Percentiles rank a stretch among this genome's conserved stretches.
Conservation (phyloP, 257 asterid species). For the Solanum piurae region DNA sequence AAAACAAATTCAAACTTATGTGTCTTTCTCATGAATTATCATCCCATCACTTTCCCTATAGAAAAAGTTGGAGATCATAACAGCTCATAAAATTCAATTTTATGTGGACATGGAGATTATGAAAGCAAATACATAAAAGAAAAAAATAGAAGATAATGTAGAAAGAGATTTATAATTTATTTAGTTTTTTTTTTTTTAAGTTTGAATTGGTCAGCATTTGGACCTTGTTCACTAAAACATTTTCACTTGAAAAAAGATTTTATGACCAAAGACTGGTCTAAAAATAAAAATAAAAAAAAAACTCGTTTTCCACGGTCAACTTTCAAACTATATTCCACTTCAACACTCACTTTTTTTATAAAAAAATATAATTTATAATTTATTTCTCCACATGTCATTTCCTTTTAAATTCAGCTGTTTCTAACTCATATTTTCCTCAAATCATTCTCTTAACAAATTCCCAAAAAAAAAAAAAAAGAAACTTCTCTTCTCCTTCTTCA, state of each 20-base stretch:
- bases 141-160: not conserved
- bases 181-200: not conserved
- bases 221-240: not conserved
- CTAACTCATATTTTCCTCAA: slow-evolving; percentile 11
- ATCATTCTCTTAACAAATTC: not conserved
- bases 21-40: not conserved
- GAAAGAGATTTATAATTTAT: not conserved
- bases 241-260: not conserved
- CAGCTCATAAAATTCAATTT: not conserved
- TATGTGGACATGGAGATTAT: not conserved
- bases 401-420: slow-evolving; percentile 28
- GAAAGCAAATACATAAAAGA: not conserved
- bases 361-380: not conserved
- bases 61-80: not conserved
- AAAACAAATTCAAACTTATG: not conserved
- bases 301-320: slow-evolving; percentile 73
- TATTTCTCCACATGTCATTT: slow-evolving; percentile 23
- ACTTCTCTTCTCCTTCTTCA: not conserved
- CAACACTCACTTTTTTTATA: not conserved
- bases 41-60: not conserved
- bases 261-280: slow-evolving; percentile 39
- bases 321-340: slow-evolving; percentile 30
- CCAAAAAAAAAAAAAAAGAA: not conserved
- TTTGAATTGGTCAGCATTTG: slow-evolving; percentile 47
- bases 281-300: slow-evolving; percentile 25